These are phyloP conservation scores for Pyrus communis DNA, from an alignment of 306 rosid genomes.

Conservation along the genomic window DNA sequence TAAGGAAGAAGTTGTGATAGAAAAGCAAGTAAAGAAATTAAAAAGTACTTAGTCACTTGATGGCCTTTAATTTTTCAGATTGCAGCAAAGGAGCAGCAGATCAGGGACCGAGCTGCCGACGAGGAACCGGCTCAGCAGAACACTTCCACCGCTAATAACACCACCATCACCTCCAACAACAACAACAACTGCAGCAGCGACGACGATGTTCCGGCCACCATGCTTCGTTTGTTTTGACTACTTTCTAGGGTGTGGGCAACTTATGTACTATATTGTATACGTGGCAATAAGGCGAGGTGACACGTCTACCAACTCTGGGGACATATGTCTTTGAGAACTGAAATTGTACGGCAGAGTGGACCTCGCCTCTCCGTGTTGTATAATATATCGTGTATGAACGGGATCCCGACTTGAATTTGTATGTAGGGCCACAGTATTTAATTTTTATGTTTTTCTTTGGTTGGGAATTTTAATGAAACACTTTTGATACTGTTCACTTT, in stretches of 20 bases:
- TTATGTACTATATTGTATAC: too few relatives aligned
- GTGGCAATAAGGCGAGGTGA: background rate
- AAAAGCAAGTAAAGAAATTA: background rate
- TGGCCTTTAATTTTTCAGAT: background rate
- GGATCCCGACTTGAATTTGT: background rate
- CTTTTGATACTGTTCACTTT: rapidly evolving
- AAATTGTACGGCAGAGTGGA: background rate
- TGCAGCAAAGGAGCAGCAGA: background rate
- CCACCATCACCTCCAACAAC: background rate
- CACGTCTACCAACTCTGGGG: background rate
- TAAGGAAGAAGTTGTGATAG: background rate
- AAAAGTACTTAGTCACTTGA: background rate
- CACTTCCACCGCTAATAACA: background rate
- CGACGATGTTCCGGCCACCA: background rate
- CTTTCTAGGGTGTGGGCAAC: background rate
- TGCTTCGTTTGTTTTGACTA: background rate
- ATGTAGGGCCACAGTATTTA: too few relatives aligned
- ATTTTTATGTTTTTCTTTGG: too few relatives aligned
- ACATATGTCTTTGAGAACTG: background rate
- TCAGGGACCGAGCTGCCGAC: background rate
- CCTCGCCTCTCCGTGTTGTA: background rate
- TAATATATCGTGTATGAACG: background rate
- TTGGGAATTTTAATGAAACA: too few relatives aligned
- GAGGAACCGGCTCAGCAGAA: background rate
- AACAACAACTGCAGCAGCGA: background rate